Percentiles rank a stretch among this genome's conserved stretches.
Conservation (phyloP, 176 grass and related monocot species). For the bread wheat (Triticum aestivum) region IWGSC_CS_RefSeq_v2.1 NC_057799.1:29244140-29244639, state of each 20-base stretch:
- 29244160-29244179: too few relatives aligned
- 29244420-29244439: not conserved
- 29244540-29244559: conserved; percentile 43
- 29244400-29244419: not conserved
- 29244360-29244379: not conserved
- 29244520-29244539: conserved; percentile 33
- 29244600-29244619: conserved; percentile 59
- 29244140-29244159: not conserved
- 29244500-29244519: conserved; percentile 35
- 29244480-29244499: conserved; percentile 46
- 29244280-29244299: not conserved
- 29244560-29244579: conserved; percentile 39
- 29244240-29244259: conserved; percentile 19
- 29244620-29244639: conserved; percentile 31
- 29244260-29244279: conserved; percentile 38
- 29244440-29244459: not conserved
- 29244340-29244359: conserved; percentile 49
- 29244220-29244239: not conserved
- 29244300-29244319: conserved; percentile 33
- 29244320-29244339: conserved; percentile 57
- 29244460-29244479: not conserved
- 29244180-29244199: conserved; percentile 17
- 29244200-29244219: conserved; percentile 17
- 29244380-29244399: not conserved
- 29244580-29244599: conserved; percentile 34